These are phyloP conservation scores for Malassezia vespertilionis DNA, from an alignment of 1,284 basidiomycete species.

Conservation along the genomic window DNA sequence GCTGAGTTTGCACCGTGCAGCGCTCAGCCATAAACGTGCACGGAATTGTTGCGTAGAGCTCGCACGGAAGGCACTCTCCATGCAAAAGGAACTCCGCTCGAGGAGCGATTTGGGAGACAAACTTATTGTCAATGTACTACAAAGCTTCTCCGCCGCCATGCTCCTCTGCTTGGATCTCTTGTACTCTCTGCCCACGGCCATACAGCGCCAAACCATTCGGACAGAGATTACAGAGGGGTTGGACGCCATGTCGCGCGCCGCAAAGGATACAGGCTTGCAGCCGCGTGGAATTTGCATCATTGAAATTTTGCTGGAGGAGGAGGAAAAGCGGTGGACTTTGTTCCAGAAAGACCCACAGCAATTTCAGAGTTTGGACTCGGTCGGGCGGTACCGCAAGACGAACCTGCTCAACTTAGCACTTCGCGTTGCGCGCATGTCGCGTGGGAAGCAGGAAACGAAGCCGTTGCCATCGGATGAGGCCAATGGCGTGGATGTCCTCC, in stretches of 20 bases:
- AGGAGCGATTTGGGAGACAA: conserved; percentile 34
- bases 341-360: background rate
- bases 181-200: conserved; percentile 23
- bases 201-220: conserved; percentile 28
- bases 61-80: conserved; percentile 36
- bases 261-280: conserved; percentile 21
- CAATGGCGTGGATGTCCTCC: background rate
- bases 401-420: conserved; percentile 1
- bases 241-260: conserved; percentile 27
- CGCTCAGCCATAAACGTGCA: conserved; percentile 27
- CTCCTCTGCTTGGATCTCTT: conserved; percentile 41
- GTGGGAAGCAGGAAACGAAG: background rate
- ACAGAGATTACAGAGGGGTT: conserved; percentile 39
- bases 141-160: conserved; percentile 36
- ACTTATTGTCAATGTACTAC: conserved; percentile 36
- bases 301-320: conserved; percentile 39
- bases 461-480: background rate
- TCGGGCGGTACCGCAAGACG: background rate
- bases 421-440: conserved; percentile 3
- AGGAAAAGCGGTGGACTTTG: conserved; percentile 28
- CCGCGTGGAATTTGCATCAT: conserved; percentile 37
- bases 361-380: too few relatives aligned
- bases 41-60: conserved; percentile 36
- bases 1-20: conserved; percentile 33
- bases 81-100: conserved; percentile 36